Percentiles rank a stretch among this genome's conserved stretches.
Conservation (phyloP, 768 basidiomycete species). For the Dacryopinax spathularia region DNA sequence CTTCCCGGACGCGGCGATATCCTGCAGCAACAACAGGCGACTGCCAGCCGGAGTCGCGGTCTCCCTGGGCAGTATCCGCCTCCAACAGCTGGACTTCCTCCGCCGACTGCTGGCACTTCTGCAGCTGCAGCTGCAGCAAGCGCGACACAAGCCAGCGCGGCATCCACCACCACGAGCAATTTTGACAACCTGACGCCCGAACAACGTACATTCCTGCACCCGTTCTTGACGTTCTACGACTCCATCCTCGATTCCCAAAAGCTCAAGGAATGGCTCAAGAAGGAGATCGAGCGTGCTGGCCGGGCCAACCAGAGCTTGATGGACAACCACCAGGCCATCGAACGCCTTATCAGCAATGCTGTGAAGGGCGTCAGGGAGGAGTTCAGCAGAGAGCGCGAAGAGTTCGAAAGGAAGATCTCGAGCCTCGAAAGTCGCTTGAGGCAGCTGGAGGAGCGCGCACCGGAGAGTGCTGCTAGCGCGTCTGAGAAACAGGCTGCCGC, state of each 20-base stretch:
- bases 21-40: background rate
- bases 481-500: background rate
- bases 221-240: slow-evolving; percentile 75
- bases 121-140: background rate
- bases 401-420: background rate
- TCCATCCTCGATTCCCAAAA: slow-evolving; percentile 66
- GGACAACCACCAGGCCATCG: background rate
- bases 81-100: background rate
- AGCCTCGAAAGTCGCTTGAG: background rate
- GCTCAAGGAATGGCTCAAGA: slow-evolving; percentile 60
- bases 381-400: background rate
- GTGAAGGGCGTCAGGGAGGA: background rate
- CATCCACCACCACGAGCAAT: background rate
- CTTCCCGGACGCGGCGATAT: background rate
- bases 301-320: background rate
- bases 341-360: background rate
- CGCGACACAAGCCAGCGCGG: background rate
- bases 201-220: slow-evolving; percentile 47
- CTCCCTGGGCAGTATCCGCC: background rate
- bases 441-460: background rate
- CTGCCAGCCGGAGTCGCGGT: background rate
- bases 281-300: slow-evolving; percentile 39
- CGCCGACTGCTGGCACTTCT: background rate
- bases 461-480: background rate
- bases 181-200: background rate